A percentile compares a stretch with the other conserved stretches of the same genome.
Conservation (phyloP, 148 eudicot species). For the Cornus kousa region DNA sequence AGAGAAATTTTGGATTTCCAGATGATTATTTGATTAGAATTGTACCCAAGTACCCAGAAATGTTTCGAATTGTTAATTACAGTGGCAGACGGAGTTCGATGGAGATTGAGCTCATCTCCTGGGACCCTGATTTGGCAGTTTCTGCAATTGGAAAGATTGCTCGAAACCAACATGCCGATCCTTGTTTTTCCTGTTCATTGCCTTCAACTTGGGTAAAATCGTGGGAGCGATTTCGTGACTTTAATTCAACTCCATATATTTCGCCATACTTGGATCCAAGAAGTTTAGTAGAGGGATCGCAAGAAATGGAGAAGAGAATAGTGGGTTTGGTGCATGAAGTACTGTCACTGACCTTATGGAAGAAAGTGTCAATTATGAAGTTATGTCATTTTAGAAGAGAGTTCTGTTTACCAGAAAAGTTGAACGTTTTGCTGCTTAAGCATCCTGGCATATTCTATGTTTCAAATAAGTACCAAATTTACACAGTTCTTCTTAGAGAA, state of each 20-base stretch:
- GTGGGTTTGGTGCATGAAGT: constrained; percentile 78
- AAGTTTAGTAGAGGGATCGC: constrained; percentile 60
- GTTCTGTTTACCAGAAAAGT: constrained; percentile 67
- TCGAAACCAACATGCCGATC: too few species aligned
- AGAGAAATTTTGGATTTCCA: too few species aligned
- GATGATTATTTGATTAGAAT: constrained; percentile 42
- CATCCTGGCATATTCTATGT: constrained; percentile 94
- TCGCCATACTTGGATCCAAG: constrained; percentile 60
- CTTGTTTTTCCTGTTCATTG: too few species aligned
- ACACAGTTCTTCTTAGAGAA: constrained; percentile 82
- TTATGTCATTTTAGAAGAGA: constrained; percentile 74
- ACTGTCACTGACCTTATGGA: constrained; percentile 82
- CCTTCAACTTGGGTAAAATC: constrained; percentile 56
- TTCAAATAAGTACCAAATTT: constrained; percentile 72
- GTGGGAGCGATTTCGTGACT: constrained; percentile 80
- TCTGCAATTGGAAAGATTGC: too few species aligned
- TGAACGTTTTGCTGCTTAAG: constrained; percentile 69
- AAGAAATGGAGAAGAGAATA: constrained; percentile 74
- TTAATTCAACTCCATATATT: constrained; percentile 75
- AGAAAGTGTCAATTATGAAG: constrained; percentile 72
- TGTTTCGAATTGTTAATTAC: constrained; percentile 74
- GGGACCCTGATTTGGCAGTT: constrained; percentile 33
- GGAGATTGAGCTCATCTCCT: constrained; percentile 82
- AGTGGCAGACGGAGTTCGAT: constrained; percentile 74
- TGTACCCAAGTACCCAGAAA: constrained; percentile 71